Base-by-base conservation (phyloP, 345 rosid genomes). In the Citrus reticulata region DNA sequence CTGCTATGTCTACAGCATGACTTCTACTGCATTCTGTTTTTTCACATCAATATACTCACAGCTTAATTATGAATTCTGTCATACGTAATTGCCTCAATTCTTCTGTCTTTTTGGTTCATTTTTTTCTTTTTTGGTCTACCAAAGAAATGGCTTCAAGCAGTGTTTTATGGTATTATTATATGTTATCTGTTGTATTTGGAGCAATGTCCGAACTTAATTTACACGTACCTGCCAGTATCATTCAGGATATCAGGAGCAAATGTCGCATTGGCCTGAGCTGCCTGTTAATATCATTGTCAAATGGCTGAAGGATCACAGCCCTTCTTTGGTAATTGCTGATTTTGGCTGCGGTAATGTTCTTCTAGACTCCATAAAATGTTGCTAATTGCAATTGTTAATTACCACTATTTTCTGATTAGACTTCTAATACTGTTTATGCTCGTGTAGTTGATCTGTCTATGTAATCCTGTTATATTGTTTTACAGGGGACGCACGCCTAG, bases 181-280 rank as follows among this genome's bases (percentile, higher is more conserved):
- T 32, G 46, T 17, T 59, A 29, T 27, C 68, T 27, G 51, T 68
- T 55, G 3, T 63, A 32, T 72, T 22, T 49, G 72, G 81, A 81
- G 70, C 14, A 42, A 62, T 13, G 19, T 16, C 5, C 1, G n/a
- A 27, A 64, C 84, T 81, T 72, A 13, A 58, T 29, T 71, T 77
- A 85, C 80, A 59, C 83, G 78, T 75, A 79, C 73, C 55, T 84
- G 67, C n/a, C 86, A 96, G 99, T 96, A 94, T 89, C 99, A 96
- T 84, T 70, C 95, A 75, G 97, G 99, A 70, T 96, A 96, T 85
- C 95, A 93, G 77, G 92, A 95, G 77, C 98, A 96, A 86, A 96
- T 96, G 99, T 85, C 89, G 13, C 93, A 85, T 79, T 96, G 99
- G 99, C 98, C 99, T 32, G 97, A 92, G 85, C 91, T 79, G 80